Evolutionary conservation across 768 basidiomycete species (phyloP), one percentile per base, ranked within the genome.

Genomic region (Hygrophoropsis aurantiaca): DNA sequence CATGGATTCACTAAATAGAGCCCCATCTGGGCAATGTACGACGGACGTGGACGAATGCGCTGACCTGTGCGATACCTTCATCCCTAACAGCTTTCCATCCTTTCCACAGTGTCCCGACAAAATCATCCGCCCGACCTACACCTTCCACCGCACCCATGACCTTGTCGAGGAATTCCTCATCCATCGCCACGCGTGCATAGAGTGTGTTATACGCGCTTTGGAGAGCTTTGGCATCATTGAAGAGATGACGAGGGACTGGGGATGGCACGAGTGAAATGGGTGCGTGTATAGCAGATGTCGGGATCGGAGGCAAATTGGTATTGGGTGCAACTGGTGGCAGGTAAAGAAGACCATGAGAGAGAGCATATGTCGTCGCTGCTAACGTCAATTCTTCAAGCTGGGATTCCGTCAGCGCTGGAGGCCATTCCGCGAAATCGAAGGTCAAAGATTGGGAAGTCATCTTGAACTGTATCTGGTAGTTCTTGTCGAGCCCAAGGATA

Each of bases 251-350:
- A 1, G 95, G 94, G 53, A 97, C 81, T 0, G 94, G 91, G 0
- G 91, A 82, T 2, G 97, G 95, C 55, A 94, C 79, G 33, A 99
- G 73, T 0, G 94, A 79, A 52, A 97, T 70, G 0, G 97, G 97
- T 0, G 94, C 94, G 61, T 97, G 90, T 55, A 94, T 90, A 0
- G 84, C 85, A n/a, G 84, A 81, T 10, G 81, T 79, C 2, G 86
- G 82, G 20, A 70, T 58, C 2, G 81, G 70, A 47, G 82, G 78
- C 25, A n/a, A n/a, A 18, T 62, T 63, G 19, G 52, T 46, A 20
- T 47, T 26, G 19, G 64, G 71, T 8, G 56, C 49, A 3, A 40
- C 35, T 7, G 71, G 55, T 1, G 70, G 64, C 16, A 93, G 82
- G 63, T 90, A 91, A n/a, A 87, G 71, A 23, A 97, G 74, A 6